These are phyloP conservation scores for Neopestalotiopsis sp. DNA, from an alignment of 2,329 filamentous ascomycete genomes.

Conservation along the genomic window DNA sequence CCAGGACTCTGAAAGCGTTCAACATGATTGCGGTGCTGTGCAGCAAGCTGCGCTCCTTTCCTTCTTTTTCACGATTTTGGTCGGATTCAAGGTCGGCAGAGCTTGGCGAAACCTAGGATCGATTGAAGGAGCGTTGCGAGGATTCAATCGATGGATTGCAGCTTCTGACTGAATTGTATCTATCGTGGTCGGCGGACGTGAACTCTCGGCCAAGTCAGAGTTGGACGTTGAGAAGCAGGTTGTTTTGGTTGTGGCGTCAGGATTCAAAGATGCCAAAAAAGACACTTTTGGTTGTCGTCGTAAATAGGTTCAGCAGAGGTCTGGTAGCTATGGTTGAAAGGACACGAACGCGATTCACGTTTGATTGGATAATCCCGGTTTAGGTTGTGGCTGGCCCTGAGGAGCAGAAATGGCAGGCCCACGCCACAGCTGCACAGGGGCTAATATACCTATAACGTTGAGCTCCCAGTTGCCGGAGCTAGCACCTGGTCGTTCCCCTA, in stretches of 20 bases:
- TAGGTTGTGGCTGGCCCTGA: conserved; percentile 24
- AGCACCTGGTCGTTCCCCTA: background rate
- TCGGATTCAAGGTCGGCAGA: conserved; percentile 16
- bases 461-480: background rate
- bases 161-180: background rate
- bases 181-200: background rate
- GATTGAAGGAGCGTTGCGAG: background rate
- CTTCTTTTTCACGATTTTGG: conserved; percentile 42
- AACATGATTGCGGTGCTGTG: conserved; percentile 35
- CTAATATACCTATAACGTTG: background rate
- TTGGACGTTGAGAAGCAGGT: background rate
- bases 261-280: background rate
- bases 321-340: conserved; percentile 29
- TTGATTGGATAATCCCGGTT: conserved; percentile 39
- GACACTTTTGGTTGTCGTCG: conserved; percentile 4
- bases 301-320: background rate
- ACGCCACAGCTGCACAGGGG: conserved; percentile 4
- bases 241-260: background rate
- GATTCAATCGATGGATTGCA: background rate
- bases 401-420: background rate
- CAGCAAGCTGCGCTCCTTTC: background rate
- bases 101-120: background rate
- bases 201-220: background rate
- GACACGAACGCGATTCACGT: conserved; percentile 50
- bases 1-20: conserved; percentile 64